These are phyloP conservation scores for Ilex asprella DNA, from an alignment of 257 asterid species.

Conservation along the genomic window DNA sequence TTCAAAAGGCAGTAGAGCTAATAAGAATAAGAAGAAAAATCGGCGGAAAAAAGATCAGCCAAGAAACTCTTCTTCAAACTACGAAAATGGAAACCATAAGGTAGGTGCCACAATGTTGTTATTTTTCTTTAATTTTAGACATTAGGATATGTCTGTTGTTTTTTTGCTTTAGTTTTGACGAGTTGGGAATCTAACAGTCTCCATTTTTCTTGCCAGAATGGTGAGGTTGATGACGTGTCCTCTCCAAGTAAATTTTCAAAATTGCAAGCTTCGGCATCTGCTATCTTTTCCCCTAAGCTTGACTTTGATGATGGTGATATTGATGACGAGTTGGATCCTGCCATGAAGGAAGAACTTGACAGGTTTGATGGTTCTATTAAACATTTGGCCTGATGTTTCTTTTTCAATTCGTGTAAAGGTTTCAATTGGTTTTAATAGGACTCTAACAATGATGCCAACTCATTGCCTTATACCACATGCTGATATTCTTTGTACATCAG, in stretches of 20 bases:
- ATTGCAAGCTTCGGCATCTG: slow-evolving; percentile 21
- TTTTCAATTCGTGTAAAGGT: neutral
- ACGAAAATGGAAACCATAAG: slow-evolving; percentile 18
- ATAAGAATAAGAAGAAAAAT: slow-evolving; percentile 36
- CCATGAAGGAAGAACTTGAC: slow-evolving; percentile 41
- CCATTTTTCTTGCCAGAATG: slow-evolving; percentile 18
- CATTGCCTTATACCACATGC: too few species aligned
- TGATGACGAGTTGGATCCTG: slow-evolving; percentile 45
- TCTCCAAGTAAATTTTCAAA: slow-evolving; percentile 22
- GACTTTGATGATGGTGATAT: slow-evolving; percentile 36
- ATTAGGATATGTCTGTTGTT: neutral
- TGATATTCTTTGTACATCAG: too few species aligned
- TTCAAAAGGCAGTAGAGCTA: slow-evolving; percentile 26
- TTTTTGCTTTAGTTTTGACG: neutral
- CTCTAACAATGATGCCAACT: too few species aligned
- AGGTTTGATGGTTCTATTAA: slow-evolving; percentile 18
- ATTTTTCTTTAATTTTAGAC: neutral
- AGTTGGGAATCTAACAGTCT: slow-evolving; percentile 21
- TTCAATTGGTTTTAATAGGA: too few species aligned
- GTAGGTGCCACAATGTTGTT: slow-evolving; percentile 16
- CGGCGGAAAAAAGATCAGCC: slow-evolving; percentile 26
- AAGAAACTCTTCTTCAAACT: slow-evolving; percentile 15
- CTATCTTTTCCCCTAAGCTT: slow-evolving; percentile 21
- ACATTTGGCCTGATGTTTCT: neutral
- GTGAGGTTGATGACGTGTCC: slow-evolving; percentile 11